Evolutionary conservation across 208 protist species (phyloP), one percentile per base, ranked within the genome.

Genomic region (Acanthamoeba castellanii): DNA sequence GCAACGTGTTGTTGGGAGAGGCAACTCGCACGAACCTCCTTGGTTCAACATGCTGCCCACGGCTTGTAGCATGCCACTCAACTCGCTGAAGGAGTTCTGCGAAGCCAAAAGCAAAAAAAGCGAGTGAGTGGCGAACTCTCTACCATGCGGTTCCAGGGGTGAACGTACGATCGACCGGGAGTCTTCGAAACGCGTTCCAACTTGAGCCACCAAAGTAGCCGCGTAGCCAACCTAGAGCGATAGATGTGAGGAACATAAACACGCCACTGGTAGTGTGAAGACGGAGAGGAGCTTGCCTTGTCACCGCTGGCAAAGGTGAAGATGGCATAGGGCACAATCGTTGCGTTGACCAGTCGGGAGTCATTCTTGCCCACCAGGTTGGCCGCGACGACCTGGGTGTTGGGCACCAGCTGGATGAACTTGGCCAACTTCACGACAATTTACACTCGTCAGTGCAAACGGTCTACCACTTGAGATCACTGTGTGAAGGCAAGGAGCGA

Each of bases 41-140:
- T 76, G 87, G 59, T 92, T 92, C 9, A 57, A n/a, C 87, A 92
- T 68, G 34, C n/a, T 30, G 6, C 34, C 87, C 37, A 92, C 87
- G 34, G 87, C 45, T 11, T 30, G 3, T 8, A 68, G 87, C 57
- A 92, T 70, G 32, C 37, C 87, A 4, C 7, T 25, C n/a, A 92
- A n/a, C 20, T 78, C 61, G 16, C 20, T 32, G 47, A 55, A 76
- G 9, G 87, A 92, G 47, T 92, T 92, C 59, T 76, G 55, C 1
- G 7, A 6, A 68, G 27, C 7, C 11, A 59, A 22, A 3, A n/a
- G 22, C 0, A 27, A 20, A 11, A n/a, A 66, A 3, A n/a, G 70
- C 2, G 32, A 16, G 37, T 78, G 32, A 45, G 22, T 9, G 42
- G 42, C 42, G 42, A 47, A 47, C 42, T 47, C 42, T 47, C 42